A percentile compares a stretch with the other conserved stretches of the same genome.
phyloP scores from a whole-genome alignment of 2,329 filamentous ascomycete species.

The Scortechinia acanthostroma region DNA sequence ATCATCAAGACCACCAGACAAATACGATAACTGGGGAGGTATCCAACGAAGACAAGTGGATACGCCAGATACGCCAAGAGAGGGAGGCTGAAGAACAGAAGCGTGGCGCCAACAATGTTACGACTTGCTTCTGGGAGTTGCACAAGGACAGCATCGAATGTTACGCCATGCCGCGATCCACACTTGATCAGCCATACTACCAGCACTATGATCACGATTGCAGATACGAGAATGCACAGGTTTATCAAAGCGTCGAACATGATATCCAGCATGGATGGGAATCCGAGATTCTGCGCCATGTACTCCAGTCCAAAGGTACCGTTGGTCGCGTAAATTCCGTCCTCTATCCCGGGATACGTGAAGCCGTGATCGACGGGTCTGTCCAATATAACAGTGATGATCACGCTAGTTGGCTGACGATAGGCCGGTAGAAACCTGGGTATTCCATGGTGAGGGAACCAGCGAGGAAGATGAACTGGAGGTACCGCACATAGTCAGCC shows the following conservation, averaged over 20 bases:
- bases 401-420: conserved; percentile 61
- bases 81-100: conserved; percentile 61
- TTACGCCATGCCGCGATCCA: conserved; percentile 36
- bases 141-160: conserved; percentile 32
- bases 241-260: conserved; percentile 68
- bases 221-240: conserved; percentile 45
- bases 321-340: conserved; percentile 60
- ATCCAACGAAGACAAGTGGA: conserved; percentile 49
- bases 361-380: conserved; percentile 12
- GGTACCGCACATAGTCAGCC: conserved; percentile 68
- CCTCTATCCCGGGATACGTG: conserved; percentile 13
- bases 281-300: conserved; percentile 63
- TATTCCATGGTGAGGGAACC: conserved; percentile 66
- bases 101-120: conserved; percentile 44
- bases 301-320: conserved; percentile 64
- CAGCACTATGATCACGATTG: conserved; percentile 40
- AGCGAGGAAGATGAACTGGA: conserved; percentile 69
- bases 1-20: neutral
- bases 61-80: conserved; percentile 57
- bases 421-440: conserved; percentile 68
- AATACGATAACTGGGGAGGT: neutral
- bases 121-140: conserved; percentile 48
- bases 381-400: conserved; percentile 56
- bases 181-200: conserved; percentile 47
- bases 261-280: conserved; percentile 50